Evolutionary conservation across 768 basidiomycete genomes (phyloP).

Genomic region (Lactarius evosmus): DNA sequence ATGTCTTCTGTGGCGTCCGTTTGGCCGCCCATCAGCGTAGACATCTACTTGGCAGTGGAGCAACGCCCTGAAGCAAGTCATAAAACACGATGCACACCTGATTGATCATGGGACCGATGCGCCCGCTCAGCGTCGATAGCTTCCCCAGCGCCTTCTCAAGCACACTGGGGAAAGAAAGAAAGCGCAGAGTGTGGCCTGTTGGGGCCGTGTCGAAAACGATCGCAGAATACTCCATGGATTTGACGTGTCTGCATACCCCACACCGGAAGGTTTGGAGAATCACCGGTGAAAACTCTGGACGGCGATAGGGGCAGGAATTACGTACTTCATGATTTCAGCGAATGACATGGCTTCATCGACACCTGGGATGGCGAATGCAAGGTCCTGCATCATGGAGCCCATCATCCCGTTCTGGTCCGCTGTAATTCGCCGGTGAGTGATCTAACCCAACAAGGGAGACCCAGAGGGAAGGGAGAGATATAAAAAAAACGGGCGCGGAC

Average conservation of each 20-base stretch:
- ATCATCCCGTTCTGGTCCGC: slow-evolving; percentile 91
- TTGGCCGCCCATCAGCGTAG: slow-evolving; percentile 92
- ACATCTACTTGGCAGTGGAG: slow-evolving; percentile 57
- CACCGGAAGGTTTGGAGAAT: slow-evolving; percentile 4
- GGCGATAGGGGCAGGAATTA: slow-evolving; percentile 15
- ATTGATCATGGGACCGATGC: slow-evolving; percentile 96
- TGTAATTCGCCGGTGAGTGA: slow-evolving; percentile 32
- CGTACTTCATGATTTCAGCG: slow-evolving; percentile 99
- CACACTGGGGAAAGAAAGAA: slow-evolving; percentile 97
- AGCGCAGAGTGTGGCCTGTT: slow-evolving; percentile 96
- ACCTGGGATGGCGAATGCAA: slow-evolving; percentile 98
- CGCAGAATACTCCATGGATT: slow-evolving; percentile 99
- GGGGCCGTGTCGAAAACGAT: slow-evolving; percentile 99
- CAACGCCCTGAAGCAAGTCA: not conserved
- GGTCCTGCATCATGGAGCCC: slow-evolving; percentile 99
- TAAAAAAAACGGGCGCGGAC: slow-evolving; percentile 44
- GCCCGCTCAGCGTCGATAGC: slow-evolving; percentile 86
- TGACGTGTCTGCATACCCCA: slow-evolving; percentile 73
- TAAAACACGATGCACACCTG: slow-evolving; percentile 44
- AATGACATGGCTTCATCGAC: slow-evolving; percentile 99
- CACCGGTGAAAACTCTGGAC: not conserved
- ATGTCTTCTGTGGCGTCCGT: slow-evolving; percentile 93
- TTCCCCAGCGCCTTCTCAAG: slow-evolving; percentile 97
- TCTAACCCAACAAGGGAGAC: not conserved
- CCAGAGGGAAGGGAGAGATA: not conserved